phyloP scores from a whole-genome alignment of 2,329 filamentous ascomycete genomes.

The Metarhizium guizhouense region DNA sequence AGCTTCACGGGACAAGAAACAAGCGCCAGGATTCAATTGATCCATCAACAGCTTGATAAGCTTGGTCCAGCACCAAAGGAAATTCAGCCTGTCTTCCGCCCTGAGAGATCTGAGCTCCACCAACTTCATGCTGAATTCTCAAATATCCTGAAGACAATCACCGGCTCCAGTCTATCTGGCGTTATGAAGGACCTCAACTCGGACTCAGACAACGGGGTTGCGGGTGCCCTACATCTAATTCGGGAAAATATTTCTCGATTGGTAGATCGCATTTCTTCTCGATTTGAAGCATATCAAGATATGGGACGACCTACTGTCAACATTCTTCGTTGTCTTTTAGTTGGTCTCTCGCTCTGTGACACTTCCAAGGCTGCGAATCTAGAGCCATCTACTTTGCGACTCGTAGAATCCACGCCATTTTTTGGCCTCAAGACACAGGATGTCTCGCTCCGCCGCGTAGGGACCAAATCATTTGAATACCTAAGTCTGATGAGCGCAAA shows the following conservation, averaged over 20 bases:
- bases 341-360: conserved; percentile 60
- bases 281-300: conserved; percentile 77
- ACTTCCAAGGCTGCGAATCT: conserved; percentile 31
- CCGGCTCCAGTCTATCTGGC: conserved; percentile 26
- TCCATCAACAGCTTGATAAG: conserved; percentile 51
- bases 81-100: conserved; percentile 61
- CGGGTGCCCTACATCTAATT: conserved; percentile 37
- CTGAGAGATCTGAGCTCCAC: conserved; percentile 55
- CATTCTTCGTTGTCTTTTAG: conserved; percentile 68
- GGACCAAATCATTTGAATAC: conserved; percentile 31
- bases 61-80: conserved; percentile 60
- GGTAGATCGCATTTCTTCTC: conserved; percentile 56
- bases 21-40: conserved; percentile 55
- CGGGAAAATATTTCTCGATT: conserved; percentile 57
- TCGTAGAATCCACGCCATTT: conserved; percentile 45
- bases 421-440: conserved; percentile 36
- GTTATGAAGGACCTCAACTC: conserved; percentile 11
- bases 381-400: conserved; percentile 22
- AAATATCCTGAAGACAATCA: conserved; percentile 60
- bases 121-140: conserved; percentile 76
- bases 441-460: conserved; percentile 11
- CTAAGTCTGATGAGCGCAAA: conserved; percentile 25
- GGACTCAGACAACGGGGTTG: conserved; percentile 10
- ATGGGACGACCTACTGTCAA: conserved; percentile 69
- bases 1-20: conserved; percentile 58